These are phyloP conservation scores for Gaeumannomyces sp. DNA, from an alignment of 2,329 filamentous ascomycete species.

Conservation along the genomic window DNA sequence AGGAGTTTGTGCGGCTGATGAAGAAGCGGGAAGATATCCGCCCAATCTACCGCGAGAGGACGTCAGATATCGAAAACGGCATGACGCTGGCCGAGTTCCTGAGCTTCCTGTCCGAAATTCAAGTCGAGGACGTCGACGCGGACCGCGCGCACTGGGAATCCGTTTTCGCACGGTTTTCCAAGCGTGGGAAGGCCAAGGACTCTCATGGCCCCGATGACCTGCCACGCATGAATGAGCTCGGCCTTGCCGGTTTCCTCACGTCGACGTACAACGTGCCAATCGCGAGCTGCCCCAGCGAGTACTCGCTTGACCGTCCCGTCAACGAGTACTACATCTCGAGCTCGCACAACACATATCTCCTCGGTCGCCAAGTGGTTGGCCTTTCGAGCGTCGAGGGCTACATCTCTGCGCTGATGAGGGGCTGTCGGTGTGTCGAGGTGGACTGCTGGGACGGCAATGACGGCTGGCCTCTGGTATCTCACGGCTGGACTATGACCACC, in stretches of 20 bases:
- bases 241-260: conserved; percentile 70
- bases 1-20: conserved; percentile 74
- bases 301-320: conserved; percentile 71
- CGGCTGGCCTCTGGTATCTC: conserved; percentile 81
- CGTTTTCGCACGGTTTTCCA: conserved; percentile 64
- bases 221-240: conserved; percentile 66
- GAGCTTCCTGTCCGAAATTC: conserved; percentile 63
- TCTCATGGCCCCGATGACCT: conserved; percentile 18
- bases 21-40: conserved; percentile 80
- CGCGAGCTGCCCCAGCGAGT: conserved; percentile 51
- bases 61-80: conserved; percentile 52
- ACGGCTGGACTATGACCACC: conserved; percentile 83
- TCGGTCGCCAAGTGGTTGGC: conserved; percentile 84
- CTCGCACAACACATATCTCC: conserved; percentile 95
- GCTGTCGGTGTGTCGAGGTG: conserved; percentile 92
- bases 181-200: conserved; percentile 47
- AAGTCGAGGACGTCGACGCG: conserved; percentile 68
- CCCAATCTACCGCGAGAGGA: conserved; percentile 60
- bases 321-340: conserved; percentile 98
- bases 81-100: conserved; percentile 71
- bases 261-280: conserved; percentile 69
- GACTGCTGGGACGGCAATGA: conserved; percentile 96
- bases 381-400: conserved; percentile 93
- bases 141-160: conserved; percentile 62
- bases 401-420: conserved; percentile 78